A percentile compares a stretch with the other conserved stretches of the same genome.
These are phyloP conservation scores for Diaporthe vexans DNA, from an alignment of 2,329 filamentous ascomycete genomes.

Conservation along the genomic window DNA sequence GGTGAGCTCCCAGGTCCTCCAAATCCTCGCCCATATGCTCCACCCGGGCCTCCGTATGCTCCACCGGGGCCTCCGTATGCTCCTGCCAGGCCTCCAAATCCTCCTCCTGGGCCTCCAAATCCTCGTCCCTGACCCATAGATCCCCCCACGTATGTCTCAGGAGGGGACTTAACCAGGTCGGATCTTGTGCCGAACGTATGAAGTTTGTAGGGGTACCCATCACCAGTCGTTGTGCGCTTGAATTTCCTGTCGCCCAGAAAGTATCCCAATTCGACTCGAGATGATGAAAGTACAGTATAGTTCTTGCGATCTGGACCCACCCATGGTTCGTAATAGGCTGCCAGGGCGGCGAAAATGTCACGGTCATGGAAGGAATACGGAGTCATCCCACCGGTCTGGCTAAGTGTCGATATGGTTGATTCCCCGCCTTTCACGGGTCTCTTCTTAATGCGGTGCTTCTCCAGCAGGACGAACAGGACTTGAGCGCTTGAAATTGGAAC, in stretches of 20 bases:
- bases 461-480: not conserved
- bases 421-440: not conserved
- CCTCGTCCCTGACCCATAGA: not conserved
- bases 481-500: not conserved
- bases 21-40: not conserved
- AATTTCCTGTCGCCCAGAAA: too few relatives aligned
- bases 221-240: too few relatives aligned
- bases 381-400: too few relatives aligned
- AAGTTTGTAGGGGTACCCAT: too few relatives aligned
- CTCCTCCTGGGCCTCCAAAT: not conserved
- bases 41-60: not conserved
- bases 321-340: not conserved
- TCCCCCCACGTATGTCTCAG: too few relatives aligned
- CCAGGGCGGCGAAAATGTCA: not conserved
- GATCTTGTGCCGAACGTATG: too few relatives aligned
- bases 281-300: not conserved
- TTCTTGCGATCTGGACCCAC: too few relatives aligned
- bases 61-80: not conserved
- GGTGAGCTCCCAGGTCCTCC: not conserved
- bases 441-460: not conserved
- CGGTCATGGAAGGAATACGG: too few relatives aligned
- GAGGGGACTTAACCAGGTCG: too few relatives aligned
- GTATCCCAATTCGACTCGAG: not conserved
- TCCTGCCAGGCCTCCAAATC: not conserved
- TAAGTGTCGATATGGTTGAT: not conserved